Conservation (phyloP, 768 basidiomycete species). For the Rickenella mellea region DNA sequence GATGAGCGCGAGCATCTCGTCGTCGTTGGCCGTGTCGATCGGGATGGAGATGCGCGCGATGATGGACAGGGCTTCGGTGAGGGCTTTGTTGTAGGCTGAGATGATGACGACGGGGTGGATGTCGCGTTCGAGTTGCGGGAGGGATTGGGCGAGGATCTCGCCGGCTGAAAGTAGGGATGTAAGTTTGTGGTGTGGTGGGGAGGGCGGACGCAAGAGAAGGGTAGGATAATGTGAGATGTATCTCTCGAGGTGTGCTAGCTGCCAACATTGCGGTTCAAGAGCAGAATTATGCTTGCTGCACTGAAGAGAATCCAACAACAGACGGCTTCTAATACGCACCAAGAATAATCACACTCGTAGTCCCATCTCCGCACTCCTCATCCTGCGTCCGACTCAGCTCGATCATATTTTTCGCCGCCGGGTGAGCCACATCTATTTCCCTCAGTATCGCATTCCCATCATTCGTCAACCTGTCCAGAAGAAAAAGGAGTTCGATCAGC, state of each 20-base stretch:
- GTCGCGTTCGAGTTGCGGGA: constrained; percentile 88
- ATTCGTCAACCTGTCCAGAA: constrained; percentile 83
- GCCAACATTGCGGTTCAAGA: no score
- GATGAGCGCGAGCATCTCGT: constrained; percentile 92
- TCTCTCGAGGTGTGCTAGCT: no score
- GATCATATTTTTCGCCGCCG: constrained; percentile 99
- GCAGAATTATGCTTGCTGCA: no score
- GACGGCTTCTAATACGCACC: constrained; percentile 50
- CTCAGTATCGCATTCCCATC: constrained; percentile 98
- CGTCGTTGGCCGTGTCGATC: constrained; percentile 77
- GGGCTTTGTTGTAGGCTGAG: constrained; percentile 93
- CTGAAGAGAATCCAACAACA: neutral
- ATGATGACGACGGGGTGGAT: constrained; percentile 99
- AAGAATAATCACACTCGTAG: constrained; percentile 95
- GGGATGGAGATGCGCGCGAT: constrained; percentile 83
- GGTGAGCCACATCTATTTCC: constrained; percentile 98
- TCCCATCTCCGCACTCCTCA: constrained; percentile 98
- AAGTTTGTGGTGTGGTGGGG: no score
- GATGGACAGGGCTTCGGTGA: constrained; percentile 85
- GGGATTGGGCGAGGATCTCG: constrained; percentile 92
- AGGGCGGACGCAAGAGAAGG: neutral
- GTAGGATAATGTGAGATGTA: neutral
- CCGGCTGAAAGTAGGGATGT: constrained; percentile 49
- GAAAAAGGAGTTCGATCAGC: neutral
- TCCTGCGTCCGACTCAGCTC: constrained; percentile 97